A percentile compares a stretch with the other conserved stretches of the same genome.
These are phyloP conservation scores for Plasmodium malariae DNA, from an alignment of 169 alveolate species.

Conservation along the genomic window DNA sequence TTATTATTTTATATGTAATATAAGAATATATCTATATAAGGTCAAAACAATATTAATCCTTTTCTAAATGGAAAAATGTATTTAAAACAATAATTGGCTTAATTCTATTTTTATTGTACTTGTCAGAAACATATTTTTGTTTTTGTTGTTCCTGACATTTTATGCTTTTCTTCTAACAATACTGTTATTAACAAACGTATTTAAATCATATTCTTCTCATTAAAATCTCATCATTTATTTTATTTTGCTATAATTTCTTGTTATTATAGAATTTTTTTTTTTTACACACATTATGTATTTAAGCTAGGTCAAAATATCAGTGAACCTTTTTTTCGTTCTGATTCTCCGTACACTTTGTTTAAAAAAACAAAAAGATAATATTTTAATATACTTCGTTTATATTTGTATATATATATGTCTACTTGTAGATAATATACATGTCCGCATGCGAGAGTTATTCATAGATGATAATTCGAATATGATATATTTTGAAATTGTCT, in stretches of 20 bases:
- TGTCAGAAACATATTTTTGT: slow-evolving; percentile 7
- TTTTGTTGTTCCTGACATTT: neutral
- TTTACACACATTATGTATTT: neutral
- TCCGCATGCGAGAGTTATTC: neutral
- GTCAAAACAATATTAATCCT: neutral
- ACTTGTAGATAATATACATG: too few relatives aligned
- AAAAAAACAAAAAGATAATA: neutral
- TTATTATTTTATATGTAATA: neutral
- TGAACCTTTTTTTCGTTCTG: neutral
- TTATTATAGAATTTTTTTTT: neutral
- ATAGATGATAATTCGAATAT: neutral
- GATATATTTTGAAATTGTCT: neutral
- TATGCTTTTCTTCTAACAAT: neutral
- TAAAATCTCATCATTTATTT: neutral
- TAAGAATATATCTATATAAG: neutral
- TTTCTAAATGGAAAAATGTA: slow-evolving; percentile 28
- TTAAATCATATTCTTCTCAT: too few relatives aligned
- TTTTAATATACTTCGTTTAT: too few relatives aligned
- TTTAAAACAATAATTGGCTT: neutral
- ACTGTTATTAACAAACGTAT: neutral
- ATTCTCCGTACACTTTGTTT: neutral
- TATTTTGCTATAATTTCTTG: neutral
- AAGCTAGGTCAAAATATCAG: slow-evolving; percentile 39
- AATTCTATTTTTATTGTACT: slow-evolving; percentile 3
- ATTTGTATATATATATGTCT: neutral